Evolutionary conservation across 805 yeast genomes (phyloP), one percentile per base, ranked within the genome.

Genomic region (Tetrapisispora arboricola): DNA sequence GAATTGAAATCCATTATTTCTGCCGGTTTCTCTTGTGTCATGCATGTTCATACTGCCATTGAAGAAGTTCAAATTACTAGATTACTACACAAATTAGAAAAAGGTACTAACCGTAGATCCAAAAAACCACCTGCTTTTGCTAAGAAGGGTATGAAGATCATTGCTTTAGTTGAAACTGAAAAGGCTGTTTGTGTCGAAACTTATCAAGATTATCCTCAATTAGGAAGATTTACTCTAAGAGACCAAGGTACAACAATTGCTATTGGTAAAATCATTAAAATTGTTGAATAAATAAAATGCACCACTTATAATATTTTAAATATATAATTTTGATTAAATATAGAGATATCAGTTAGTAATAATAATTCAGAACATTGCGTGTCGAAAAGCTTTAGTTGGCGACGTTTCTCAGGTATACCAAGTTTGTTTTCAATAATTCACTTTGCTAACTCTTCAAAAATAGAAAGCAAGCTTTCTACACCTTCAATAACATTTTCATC

Each of bases 171-270:
- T 57, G 96, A 88, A 68, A 71, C 87, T 15, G 70, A 78, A 35
- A 87, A 78, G 53, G 90, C 96, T 19, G 84, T 92, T 29, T 92
- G 97, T 71, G 80, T 90, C 39, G 99, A 92, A 70, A 80, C 94
- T 35, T 92, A 82, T 63, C 79, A 72, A 52, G 94, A 85, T 60
- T 85, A 88, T 61, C 96, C 90, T 51, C 97, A 92, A 68, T 75
- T 92, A 57, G 99, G 98, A 62, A 80, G 99, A 68, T 92, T 92
- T 66, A 92, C 98, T 22, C 75, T 92, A 64, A 87, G 99, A 75
- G 98, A 92, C 67, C 97, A 92, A 70, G 98, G 97, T 61, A 79
- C 79, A 48, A 92, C 98, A 40, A 88, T 92, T 67, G 99, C 98
- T 50, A 92, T 92, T 65, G 99, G 99, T 68, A 88, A 90, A 68